phyloP scores from a whole-genome alignment of 768 basidiomycete genomes.

The Erythrobasidium yunnanense region DNA sequence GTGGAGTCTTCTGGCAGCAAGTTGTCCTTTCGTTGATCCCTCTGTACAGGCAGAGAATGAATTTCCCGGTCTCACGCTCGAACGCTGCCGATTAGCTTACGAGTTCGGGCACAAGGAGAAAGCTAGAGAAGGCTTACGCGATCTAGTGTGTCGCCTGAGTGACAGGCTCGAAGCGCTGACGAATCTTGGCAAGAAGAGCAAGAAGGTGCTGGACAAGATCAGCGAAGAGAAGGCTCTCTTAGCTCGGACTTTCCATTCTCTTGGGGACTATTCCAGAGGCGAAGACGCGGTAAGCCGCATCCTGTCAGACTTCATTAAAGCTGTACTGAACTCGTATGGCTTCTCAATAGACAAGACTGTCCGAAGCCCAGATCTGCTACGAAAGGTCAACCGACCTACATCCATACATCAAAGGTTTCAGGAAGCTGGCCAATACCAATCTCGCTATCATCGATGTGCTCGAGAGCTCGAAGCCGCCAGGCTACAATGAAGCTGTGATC shows the following conservation, averaged over 20 bases:
- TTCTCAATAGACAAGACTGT: conserved; percentile 12
- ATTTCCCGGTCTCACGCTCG: conserved; percentile 21
- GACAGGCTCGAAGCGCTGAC: neutral
- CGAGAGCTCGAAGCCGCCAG: neutral
- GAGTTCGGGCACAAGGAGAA: conserved; percentile 2
- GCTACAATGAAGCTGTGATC: neutral
- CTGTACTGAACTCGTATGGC: too few relatives aligned
- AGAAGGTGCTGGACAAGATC: neutral
- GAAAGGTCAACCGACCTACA: conserved; percentile 5
- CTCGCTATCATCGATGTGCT: conserved; percentile 3
- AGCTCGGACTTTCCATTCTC: neutral
- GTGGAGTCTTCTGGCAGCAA: neutral
- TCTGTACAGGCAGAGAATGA: conserved; percentile 10
- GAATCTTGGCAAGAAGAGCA: neutral
- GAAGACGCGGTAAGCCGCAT: conserved; percentile 6
- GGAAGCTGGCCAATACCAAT: conserved; percentile 15
- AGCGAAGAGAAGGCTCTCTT: conserved; percentile 1
- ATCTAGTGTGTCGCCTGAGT: neutral
- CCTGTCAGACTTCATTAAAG: too few relatives aligned
- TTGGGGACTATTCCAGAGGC: neutral
- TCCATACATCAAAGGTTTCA: neutral
- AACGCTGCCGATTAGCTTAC: conserved; percentile 3
- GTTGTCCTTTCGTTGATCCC: neutral
- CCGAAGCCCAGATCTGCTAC: conserved; percentile 16
- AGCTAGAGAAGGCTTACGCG: conserved; percentile 4